Evolutionary conservation across 2,329 filamentous ascomycete species (phyloP), one percentile per base, ranked within the genome.

Genomic region (Penicillium thymicola): DNA sequence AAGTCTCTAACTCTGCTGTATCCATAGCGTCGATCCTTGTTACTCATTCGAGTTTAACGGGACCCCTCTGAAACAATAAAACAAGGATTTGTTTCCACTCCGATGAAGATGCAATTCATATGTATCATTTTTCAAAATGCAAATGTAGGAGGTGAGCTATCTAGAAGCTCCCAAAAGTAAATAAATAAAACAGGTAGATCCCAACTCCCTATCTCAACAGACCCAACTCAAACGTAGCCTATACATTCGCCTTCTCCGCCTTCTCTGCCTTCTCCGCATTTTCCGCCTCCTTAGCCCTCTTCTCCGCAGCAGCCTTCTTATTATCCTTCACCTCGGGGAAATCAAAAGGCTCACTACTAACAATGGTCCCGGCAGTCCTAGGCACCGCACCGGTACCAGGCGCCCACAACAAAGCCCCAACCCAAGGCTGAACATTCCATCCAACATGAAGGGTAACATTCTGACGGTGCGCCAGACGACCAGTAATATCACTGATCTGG

Each of bases 381-480:
- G 74, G 57, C 76, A 82, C 40, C 75, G 82, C 74, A 60, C 74
- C 72, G 14, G 72, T 72, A 21, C 70, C 72, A 32, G 85, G 80
- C 68, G 89, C 88, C 94, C 94, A 99, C 41, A 89, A 89, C 73
- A 97, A 76, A 51, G 88, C 76, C 14, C 94, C 94, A 11, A 99
- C 91, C 90, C 93, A 97, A 32, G 94, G 94, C 80, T 99, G 94
- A 58, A 97, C 89, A 76, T 97, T 97, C 85, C 96, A 99, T 70
- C 94, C 88, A 51, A 97, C 79, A 67, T 87, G 86, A 60, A 99
- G 79, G 30, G 85, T 87, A 55, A 93, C 90, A 71, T 94, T 86
- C 49, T 82, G 79, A 47, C 85, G 81, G 68, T 88, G 82, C 44
- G 90, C 89, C 63, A 97, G 82, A 73, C 86, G 87, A 59, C 92